Evolutionary conservation across 441 rosid genomes (phyloP), one percentile per base, ranked within the genome.

Genomic region (Gossypium lobatum): DNA sequence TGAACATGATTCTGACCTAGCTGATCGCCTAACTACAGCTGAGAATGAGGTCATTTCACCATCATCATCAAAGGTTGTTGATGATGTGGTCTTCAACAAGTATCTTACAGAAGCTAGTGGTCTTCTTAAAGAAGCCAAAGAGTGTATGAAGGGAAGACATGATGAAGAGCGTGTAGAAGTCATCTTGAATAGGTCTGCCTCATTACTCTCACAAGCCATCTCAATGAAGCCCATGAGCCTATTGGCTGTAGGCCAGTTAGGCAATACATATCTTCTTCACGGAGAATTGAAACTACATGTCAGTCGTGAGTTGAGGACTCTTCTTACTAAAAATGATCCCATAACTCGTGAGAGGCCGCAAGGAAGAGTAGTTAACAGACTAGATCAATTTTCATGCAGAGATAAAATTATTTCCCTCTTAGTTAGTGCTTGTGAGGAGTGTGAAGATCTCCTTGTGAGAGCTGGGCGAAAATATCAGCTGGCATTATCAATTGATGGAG

Each of bases 241-340:
- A 66, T 81, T 90, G 80, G 91, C 93, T 3, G 88, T 87, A 0
- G 95, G 95, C 54, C 93, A 82, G 57, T 78, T 90, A 83, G 95
- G 95, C 6, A 90, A 88, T 50, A 84, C 95, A 1, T 87, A 86
- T 78, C 91, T 90, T 74, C 88, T 90, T 76, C 95, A 86, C 61
- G 95, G 93, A 75, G 91, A 88, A 77, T 73, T 90, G 20, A 90
- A 88, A 73, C 79, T 87, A 71, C 84, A 78, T 52, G 75, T 81
- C 9, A 90, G 91, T 74, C 90, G 90, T 63, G 87, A 87, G 75
- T 59, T 90, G 80, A 83, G 95, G 83, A 80, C 77, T 75, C 70
- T 81, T 28, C 85, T 90, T 52, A 75, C 80, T n/a, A 78, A 79
- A 76, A 77, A 78, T 74, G 83, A 80, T 53, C 75, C 80, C 13